Base-by-base conservation (phyloP, 495 filamentous ascomycete genomes). In the Sporormia fimetaria region DNA sequence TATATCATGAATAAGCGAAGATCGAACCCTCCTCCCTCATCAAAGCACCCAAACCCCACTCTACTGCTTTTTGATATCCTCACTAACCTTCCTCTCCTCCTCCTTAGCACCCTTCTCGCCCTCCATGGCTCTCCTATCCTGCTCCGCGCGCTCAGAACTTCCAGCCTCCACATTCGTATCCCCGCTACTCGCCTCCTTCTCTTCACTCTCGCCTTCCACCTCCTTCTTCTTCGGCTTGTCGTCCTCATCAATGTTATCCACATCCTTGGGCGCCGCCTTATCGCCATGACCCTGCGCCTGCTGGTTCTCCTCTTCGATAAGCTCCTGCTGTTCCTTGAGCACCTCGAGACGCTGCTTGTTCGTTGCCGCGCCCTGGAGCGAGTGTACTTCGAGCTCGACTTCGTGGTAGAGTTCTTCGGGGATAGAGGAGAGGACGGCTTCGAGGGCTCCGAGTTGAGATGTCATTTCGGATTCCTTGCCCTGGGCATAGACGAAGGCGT, bases 271-370 rank as follows among this genome's bases (percentile, higher is more conserved):
- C 54, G 76, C 59, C 6, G 65, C 63, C 54, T 64, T 65, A 8
- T 52, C 55, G 44, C 77, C 74, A 63, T 76, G 80, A 66, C 77
- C 75, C 58, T 80, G 72, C 59, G 79, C 78, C 67, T 96, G 87
- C 66, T 88, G 73, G 47, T 87, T 88, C 67, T 99, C 90, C 64
- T 96, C 92, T 43, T 94, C 75, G 51, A 99, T 99, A 36, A 99
- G 74, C 53, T 96, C 90, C 58, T 99, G 83, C 66, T 99, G 90
- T 67, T 99, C 90, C 74, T 85, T 92, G 54, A 99, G 72, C 6
- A 99, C 90, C 70, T 99, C 90, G n/a, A 99, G 76, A 57, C 90
- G 81, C 67, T 99, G 90, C 69, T 87, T 93, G 73, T 99, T 99
- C 39, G 92, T 99, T 35, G 90, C 92, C 8, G 87, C 90, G 41